Conservation (phyloP, 2,329 filamentous ascomycete genomes). For the Colletotrichum sublineola region DNA sequence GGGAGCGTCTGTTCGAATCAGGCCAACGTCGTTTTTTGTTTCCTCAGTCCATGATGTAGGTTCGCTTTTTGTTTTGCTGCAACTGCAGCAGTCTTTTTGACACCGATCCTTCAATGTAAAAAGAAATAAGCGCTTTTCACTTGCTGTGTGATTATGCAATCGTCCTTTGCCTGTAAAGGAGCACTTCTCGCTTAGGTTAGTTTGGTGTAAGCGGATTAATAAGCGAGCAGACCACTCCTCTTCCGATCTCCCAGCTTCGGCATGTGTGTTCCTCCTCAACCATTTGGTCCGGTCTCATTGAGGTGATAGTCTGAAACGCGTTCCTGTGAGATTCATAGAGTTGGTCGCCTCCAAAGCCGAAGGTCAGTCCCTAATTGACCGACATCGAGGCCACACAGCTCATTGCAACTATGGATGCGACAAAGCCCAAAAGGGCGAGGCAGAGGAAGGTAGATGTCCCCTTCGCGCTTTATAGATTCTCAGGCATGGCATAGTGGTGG, state of each 20-base stretch:
- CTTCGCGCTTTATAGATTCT: neutral
- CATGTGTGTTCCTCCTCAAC: neutral
- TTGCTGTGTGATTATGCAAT: too few species aligned
- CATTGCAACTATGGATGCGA: constrained; percentile 4
- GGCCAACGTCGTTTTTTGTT: constrained; percentile 22
- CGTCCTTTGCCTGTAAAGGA: neutral
- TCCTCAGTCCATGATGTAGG: neutral
- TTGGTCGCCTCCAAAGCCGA: neutral
- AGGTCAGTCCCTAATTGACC: neutral
- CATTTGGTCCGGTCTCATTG: neutral
- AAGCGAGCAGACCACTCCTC: neutral
- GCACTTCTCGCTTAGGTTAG: neutral
- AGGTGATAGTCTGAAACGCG: too few species aligned
- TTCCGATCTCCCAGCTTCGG: neutral
- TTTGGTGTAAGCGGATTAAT: neutral
- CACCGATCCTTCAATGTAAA: neutral
- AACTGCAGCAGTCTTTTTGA: neutral
- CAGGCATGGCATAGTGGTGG: too few species aligned
- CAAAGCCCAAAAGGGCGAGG: constrained; percentile 21
- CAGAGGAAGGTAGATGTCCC: constrained; percentile 26
- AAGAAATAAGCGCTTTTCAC: too few species aligned
- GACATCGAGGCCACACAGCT: neutral
- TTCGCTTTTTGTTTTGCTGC: neutral
- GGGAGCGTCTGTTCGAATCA: constrained; percentile 30
- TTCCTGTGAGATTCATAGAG: neutral